These are phyloP conservation scores for Citrus inodora DNA, from an alignment of 345 rosid genomes.

Conservation along the genomic window DNA sequence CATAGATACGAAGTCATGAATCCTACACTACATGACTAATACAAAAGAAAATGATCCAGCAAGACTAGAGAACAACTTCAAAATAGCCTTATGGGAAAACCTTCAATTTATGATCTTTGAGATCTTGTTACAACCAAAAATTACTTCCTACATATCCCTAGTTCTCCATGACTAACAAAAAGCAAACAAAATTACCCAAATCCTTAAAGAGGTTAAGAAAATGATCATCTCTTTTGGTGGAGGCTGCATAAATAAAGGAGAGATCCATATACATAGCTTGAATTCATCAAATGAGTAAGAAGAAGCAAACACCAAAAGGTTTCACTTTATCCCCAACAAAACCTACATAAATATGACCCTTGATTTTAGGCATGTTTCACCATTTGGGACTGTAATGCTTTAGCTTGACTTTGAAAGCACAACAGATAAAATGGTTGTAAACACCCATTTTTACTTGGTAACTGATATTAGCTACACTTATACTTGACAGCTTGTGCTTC, in stretches of 20 bases:
- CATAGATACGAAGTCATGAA: background rate
- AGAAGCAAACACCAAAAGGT: background rate
- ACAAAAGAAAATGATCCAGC: background rate
- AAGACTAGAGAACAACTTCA: background rate
- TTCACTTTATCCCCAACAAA: background rate
- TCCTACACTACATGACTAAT: background rate
- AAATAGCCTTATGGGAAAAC: background rate
- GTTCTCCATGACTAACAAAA: background rate
- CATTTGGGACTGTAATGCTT: background rate
- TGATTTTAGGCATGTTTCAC: background rate
- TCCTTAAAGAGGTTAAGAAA: background rate
- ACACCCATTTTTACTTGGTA: background rate
- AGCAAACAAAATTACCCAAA: background rate
- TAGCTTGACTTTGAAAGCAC: background rate
- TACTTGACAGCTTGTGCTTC: background rate
- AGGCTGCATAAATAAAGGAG: background rate
- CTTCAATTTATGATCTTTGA: background rate
- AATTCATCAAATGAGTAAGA: background rate
- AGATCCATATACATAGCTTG: background rate
- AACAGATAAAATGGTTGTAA: background rate
- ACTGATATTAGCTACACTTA: background rate
- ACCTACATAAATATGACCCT: background rate
- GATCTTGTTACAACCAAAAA: background rate
- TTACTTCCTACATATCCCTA: background rate
- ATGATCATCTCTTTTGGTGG: background rate